Percentiles rank a stretch among this genome's conserved stretches.
Conservation (phyloP, 2,329 filamentous ascomycete species). For the Tolypocladium guangdongense region DNA sequence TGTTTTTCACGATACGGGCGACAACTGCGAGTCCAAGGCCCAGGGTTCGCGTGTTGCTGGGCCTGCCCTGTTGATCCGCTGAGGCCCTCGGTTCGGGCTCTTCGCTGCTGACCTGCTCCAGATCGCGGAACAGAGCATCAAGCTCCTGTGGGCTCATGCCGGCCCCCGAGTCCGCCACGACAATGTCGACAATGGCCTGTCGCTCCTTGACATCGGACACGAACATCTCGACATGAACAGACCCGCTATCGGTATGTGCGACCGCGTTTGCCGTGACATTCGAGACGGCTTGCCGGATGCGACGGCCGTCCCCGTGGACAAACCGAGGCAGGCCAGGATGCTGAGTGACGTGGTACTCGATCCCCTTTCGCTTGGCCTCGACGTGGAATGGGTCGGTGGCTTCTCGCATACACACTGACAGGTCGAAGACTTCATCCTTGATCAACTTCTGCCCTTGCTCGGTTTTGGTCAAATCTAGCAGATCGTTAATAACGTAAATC, state of each 20-base stretch:
- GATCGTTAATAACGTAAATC: slow-evolving; percentile 89
- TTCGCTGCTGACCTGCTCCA: slow-evolving; percentile 46
- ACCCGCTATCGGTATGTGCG: slow-evolving; percentile 59
- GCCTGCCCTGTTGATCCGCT: slow-evolving; percentile 15
- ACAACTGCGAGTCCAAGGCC: slow-evolving; percentile 82
- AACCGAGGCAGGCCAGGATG: slow-evolving; percentile 57
- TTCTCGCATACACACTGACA: slow-evolving; percentile 61
- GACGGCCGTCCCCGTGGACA: slow-evolving; percentile 69
- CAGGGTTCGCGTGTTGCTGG: slow-evolving; percentile 37
- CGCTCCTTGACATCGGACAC: slow-evolving; percentile 40
- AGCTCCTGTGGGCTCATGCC: slow-evolving; percentile 56
- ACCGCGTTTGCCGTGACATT: slow-evolving; percentile 82
- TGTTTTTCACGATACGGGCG: slow-evolving; percentile 76
- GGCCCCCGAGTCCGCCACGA: slow-evolving; percentile 62
- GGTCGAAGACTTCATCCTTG: slow-evolving; percentile 71
- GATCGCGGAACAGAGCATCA: slow-evolving; percentile 45
- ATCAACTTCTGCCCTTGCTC: slow-evolving; percentile 71
- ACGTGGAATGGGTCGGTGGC: slow-evolving; percentile 63
- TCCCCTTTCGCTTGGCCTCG: slow-evolving; percentile 65
- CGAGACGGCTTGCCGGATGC: slow-evolving; percentile 70
- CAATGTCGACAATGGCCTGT: slow-evolving; percentile 60
- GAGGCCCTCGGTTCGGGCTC: slow-evolving; percentile 17
- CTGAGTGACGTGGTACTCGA: slow-evolving; percentile 57
- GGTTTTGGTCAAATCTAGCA: slow-evolving; percentile 78
- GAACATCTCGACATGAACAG: slow-evolving; percentile 60